Base-by-base conservation (phyloP, 768 basidiomycete species). In the Candolleomyces eurysporus region DNA sequence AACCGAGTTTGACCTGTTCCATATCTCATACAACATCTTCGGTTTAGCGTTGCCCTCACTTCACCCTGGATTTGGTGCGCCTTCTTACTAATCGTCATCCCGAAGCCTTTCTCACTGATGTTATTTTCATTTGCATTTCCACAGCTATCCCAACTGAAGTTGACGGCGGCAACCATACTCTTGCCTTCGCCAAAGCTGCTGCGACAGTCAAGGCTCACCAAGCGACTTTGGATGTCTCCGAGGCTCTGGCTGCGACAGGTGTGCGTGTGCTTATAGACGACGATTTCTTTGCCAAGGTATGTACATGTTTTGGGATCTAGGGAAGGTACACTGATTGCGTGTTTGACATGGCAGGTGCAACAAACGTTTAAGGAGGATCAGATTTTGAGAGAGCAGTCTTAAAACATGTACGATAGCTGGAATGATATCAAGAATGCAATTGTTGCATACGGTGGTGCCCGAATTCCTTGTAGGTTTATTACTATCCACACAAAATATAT, bases 151-250 rank as follows among this genome's bases (percentile, higher is more conserved):
- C 92, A 3, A 91, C 89, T 0, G 77, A 84, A 21, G 69, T 75
- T 0, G 79, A 85, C 64, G 92, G 91, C 11, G 91, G 91, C 8
- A 93, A 93, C 67, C 92, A 94, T 65, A 93, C 92, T 0, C 75
- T 73, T 2, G 85, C 76, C 13, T 94, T 94, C 69, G 74, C 83
- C n/a, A 73, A 82, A 19, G 76, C 90, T 0, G 90, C 90, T 0
- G 78, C 83, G 0, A 87, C 84, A 0, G 69, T 76, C 3, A 76
- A 74, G 31, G 84, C 91, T 0, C 92, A 93, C 63, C 75, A 84
- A 30, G 88, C 86, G 5, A 86, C 84, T 63, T 72, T 92, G 53
- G 80, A 84, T 59, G 79, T 91, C 4, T 83, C 87, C 21, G 90
- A 89, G 66, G 87, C 85, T 5, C 79, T 94, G 13, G 90, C 92